Percentiles rank a stretch among this genome's conserved stretches.
Evolutionary conservation across 1,284 basidiomycete genomes (phyloP).

Genomic region (Leccinum pachyderme): DNA sequence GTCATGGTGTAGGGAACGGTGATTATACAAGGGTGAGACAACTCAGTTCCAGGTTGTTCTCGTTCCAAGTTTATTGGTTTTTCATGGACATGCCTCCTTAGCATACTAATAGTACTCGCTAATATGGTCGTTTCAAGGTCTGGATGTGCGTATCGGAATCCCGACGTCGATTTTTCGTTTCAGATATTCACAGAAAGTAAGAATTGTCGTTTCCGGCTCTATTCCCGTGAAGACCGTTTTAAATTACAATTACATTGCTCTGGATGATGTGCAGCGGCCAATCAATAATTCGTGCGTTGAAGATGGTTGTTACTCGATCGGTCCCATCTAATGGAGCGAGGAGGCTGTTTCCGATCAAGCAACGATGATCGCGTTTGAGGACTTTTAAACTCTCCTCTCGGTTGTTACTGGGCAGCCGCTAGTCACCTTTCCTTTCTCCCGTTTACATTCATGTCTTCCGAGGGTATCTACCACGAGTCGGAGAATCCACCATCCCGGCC

Average conservation of each 20-base stretch:
- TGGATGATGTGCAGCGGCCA: not conserved
- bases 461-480: constrained; percentile 2
- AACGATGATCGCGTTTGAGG: not conserved
- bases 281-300: not conserved
- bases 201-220: not conserved
- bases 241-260: not conserved
- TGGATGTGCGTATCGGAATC: not conserved
- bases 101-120: not conserved
- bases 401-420: not conserved
- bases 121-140: not conserved
- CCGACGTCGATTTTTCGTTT: not conserved
- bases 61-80: not conserved
- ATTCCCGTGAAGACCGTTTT: not conserved
- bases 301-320: not conserved
- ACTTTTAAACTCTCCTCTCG: not conserved
- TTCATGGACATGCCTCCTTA: not conserved
- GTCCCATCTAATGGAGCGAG: not conserved
- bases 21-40: not conserved
- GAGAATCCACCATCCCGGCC: constrained; percentile 7
- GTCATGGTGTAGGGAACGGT: too few species aligned
- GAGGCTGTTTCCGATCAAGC: not conserved
- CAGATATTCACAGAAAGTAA: not conserved
- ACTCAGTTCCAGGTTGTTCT: not conserved
- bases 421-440: not conserved
- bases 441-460: constrained; percentile 12